Percentiles rank a stretch among this genome's conserved stretches.
Evolutionary conservation across 2,329 filamentous ascomycete genomes (phyloP).

Genomic region (Xylariaceae sp.): DNA sequence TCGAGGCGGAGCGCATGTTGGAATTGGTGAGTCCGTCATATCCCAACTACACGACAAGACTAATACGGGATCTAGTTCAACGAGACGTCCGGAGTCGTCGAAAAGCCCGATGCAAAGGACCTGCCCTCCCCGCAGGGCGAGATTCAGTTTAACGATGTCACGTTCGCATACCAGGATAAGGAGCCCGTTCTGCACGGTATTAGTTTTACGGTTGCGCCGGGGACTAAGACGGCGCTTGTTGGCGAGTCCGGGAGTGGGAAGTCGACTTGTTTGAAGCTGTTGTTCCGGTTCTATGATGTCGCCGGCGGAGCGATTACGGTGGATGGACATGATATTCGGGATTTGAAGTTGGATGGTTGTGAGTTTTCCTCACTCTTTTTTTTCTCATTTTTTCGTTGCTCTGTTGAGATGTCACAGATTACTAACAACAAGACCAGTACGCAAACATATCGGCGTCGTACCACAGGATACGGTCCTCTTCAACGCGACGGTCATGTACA

Average conservation of each 20-base stretch:
- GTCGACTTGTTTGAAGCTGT: slow-evolving; percentile 53
- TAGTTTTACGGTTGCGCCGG: slow-evolving; percentile 39
- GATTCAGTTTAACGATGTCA: slow-evolving; percentile 39
- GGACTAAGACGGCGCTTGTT: slow-evolving; percentile 43
- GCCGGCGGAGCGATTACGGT: slow-evolving; percentile 48
- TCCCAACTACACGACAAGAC: not conserved
- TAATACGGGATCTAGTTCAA: slow-evolving; percentile 33
- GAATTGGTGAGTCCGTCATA: slow-evolving; percentile 33
- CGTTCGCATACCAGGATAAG: slow-evolving; percentile 40
- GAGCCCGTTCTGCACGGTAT: slow-evolving; percentile 37
- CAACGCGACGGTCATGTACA: slow-evolving; percentile 55
- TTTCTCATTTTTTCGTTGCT: not conserved
- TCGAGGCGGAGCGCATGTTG: slow-evolving; percentile 43
- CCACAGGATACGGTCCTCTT: slow-evolving; percentile 53
- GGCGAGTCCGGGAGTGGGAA: slow-evolving; percentile 48
- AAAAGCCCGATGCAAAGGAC: slow-evolving; percentile 36
- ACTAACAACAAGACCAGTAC: slow-evolving; percentile 29
- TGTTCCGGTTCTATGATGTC: slow-evolving; percentile 56
- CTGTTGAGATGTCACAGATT: not conserved
- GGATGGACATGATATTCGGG: slow-evolving; percentile 52
- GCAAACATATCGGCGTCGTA: slow-evolving; percentile 51
- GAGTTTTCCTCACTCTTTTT: not conserved
- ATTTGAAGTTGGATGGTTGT: slow-evolving; percentile 36
- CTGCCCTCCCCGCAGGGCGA: slow-evolving; percentile 34
- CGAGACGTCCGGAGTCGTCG: slow-evolving; percentile 39